Percentiles rank a stretch among this genome's conserved stretches.
These are phyloP conservation scores for Teratosphaeriaceae sp. DNA, from an alignment of 2,329 filamentous ascomycete species.

Conservation along the genomic window DNA sequence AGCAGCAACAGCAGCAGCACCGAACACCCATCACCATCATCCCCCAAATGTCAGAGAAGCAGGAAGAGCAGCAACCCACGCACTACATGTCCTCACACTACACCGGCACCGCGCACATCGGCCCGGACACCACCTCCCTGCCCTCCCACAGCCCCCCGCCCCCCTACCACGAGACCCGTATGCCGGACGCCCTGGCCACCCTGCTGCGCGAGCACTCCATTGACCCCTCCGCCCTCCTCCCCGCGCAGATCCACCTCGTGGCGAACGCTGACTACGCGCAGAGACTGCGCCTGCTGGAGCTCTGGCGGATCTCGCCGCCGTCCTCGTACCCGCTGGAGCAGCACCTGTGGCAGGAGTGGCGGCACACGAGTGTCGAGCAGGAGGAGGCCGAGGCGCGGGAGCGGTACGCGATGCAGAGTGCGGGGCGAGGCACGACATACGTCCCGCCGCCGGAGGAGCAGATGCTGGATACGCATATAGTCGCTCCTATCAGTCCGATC, in stretches of 20 bases:
- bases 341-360: constrained; percentile 15
- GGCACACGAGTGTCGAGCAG: constrained; percentile 44
- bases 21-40: background rate
- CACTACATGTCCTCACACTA: constrained; percentile 79
- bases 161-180: constrained; percentile 21
- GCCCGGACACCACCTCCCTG: constrained; percentile 33
- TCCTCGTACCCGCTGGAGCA: constrained; percentile 40
- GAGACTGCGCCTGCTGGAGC: constrained; percentile 66
- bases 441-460: constrained; percentile 19
- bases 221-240: constrained; percentile 61
- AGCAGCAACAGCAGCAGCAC: constrained; percentile 20
- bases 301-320: constrained; percentile 78
- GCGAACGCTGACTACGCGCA: constrained; percentile 66
- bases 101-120: constrained; percentile 67
- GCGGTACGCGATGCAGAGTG: constrained; percentile 49
- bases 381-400: constrained; percentile 51
- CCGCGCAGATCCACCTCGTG: constrained; percentile 73
- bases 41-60: background rate
- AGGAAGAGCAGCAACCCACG: constrained; percentile 37
- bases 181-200: constrained; percentile 32
- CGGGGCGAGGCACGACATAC: too few species aligned
- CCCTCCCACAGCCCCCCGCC: constrained; percentile 26
- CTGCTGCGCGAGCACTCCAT: constrained; percentile 60
- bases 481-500: constrained; percentile 21
- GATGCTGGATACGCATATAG: constrained; percentile 21